Evolutionary conservation across 345 rosid genomes (phyloP).

Genomic region (Aethionema arabicum): DNA sequence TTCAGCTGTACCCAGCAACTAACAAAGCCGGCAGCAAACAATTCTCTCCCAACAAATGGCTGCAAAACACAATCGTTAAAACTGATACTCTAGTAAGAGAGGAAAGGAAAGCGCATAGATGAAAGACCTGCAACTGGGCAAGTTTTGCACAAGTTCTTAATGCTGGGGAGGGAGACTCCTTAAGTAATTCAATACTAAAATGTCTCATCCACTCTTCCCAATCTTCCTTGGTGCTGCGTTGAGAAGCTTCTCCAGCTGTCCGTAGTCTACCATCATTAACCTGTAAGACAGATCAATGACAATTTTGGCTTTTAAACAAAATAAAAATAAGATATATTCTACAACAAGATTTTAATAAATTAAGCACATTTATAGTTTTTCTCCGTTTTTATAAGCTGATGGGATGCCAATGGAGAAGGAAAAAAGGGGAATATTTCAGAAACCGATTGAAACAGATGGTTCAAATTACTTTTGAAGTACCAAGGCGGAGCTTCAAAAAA

Average conservation of each 20-base stretch:
- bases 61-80: conserved; percentile 47
- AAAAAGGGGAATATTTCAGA: neutral
- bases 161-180: conserved; percentile 99
- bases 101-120: conserved; percentile 14
- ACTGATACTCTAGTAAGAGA: conserved; percentile 23
- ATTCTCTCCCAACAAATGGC: conserved; percentile 97
- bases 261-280: conserved; percentile 87
- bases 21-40: conserved; percentile 99
- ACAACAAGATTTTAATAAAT: conserved; percentile 14
- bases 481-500: conserved; percentile 13
- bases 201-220: conserved; percentile 99
- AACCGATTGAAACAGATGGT: conserved; percentile 20
- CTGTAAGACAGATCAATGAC: conserved; percentile 41
- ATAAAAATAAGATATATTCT: conserved; percentile 6
- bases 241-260: conserved; percentile 99
- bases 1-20: conserved; percentile 96
- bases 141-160: conserved; percentile 94
- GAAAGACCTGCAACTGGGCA: conserved; percentile 86
- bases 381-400: conserved; percentile 13
- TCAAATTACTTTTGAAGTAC: conserved; percentile 20
- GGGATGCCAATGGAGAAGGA: conserved; percentile 15
- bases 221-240: conserved; percentile 97
- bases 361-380: conserved; percentile 10
- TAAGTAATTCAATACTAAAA: conserved; percentile 94
- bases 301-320: conserved; percentile 19